A percentile compares a stretch with the other conserved stretches of the same genome.
These are phyloP conservation scores for Sonneratia caseolaris DNA, from an alignment of 345 rosid genomes.

Conservation along the genomic window DNA sequence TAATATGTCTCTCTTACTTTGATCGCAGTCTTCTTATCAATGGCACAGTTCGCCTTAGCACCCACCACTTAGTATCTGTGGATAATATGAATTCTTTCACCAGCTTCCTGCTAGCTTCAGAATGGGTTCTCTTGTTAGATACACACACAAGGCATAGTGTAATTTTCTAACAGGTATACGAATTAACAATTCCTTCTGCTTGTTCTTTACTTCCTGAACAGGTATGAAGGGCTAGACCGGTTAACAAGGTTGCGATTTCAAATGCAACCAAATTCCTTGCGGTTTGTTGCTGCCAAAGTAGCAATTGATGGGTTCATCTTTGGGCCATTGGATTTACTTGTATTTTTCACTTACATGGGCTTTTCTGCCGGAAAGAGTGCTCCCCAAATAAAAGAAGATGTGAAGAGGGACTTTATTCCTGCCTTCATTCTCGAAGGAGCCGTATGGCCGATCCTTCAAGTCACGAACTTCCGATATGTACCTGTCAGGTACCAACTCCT, in stretches of 20 bases:
- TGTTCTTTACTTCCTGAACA: slow-evolving; percentile 9
- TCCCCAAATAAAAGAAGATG: slow-evolving; percentile 61
- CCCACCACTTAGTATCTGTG: background rate
- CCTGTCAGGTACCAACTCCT: slow-evolving; percentile 86
- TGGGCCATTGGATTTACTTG: slow-evolving; percentile 72
- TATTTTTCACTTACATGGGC: slow-evolving; percentile 89
- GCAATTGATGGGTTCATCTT: slow-evolving; percentile 83
- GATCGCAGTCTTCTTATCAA: background rate
- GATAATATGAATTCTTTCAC: background rate
- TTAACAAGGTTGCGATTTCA: slow-evolving; percentile 55
- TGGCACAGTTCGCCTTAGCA: background rate
- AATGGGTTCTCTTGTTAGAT: background rate
- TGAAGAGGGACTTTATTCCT: slow-evolving; percentile 92
- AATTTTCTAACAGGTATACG: background rate
- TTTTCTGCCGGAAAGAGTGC: slow-evolving; percentile 56
- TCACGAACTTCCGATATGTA: slow-evolving; percentile 72
- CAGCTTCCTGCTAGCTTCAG: background rate
- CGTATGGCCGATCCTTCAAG: slow-evolving; percentile 75
- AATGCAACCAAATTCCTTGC: slow-evolving; percentile 50
- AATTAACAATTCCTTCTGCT: background rate
- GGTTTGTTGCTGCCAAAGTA: slow-evolving; percentile 78
- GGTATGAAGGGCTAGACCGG: slow-evolving; percentile 81
- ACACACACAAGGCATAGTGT: background rate
- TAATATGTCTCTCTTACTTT: slow-evolving; percentile 8
- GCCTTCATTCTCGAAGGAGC: slow-evolving; percentile 81